Conservation (phyloP, 148 eudicot genomes). For the Limonium bicolor region DNA sequence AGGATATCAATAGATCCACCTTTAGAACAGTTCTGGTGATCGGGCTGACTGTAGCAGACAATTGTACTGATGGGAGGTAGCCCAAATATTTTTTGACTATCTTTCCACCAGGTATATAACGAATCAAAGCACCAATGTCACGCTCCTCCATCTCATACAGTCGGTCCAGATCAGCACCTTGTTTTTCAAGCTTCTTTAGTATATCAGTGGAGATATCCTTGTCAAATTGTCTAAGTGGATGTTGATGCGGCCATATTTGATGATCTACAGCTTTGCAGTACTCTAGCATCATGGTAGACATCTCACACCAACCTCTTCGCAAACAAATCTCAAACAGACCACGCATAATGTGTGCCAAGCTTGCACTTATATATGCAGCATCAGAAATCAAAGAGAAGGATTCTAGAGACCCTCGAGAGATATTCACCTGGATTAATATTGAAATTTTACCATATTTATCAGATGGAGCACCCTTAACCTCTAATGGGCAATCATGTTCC, state of each 20-base stretch:
- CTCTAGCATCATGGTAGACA: slow-evolving; percentile 80
- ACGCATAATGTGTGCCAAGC: slow-evolving; percentile 95
- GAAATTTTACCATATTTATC: slow-evolving; percentile 95
- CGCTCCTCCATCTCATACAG: slow-evolving; percentile 90
- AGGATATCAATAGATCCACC: slow-evolving; percentile 80
- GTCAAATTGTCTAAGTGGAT: slow-evolving; percentile 93
- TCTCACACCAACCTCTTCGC: slow-evolving; percentile 99
- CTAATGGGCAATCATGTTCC: slow-evolving; percentile 72
- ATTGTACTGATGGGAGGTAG: slow-evolving; percentile 60
- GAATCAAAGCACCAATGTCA: slow-evolving; percentile 88
- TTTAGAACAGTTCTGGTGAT: slow-evolving; percentile 97
- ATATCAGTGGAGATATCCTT: slow-evolving; percentile 84
- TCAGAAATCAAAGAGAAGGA: slow-evolving; percentile 89
- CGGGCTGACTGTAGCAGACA: slow-evolving; percentile 95
- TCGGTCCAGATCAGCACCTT: slow-evolving; percentile 74
- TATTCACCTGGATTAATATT: slow-evolving; percentile 84
- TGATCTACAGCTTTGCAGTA: slow-evolving; percentile 99
- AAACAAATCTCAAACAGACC: slow-evolving; percentile 96
- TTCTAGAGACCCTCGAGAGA: slow-evolving; percentile 83
- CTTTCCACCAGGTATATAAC: slow-evolving; percentile 91
- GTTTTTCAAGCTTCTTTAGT: slow-evolving; percentile 91
- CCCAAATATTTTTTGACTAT: slow-evolving; percentile 87
- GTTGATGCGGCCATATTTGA: slow-evolving; percentile 97
- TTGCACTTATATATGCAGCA: slow-evolving; percentile 97
- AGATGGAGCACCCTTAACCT: slow-evolving; percentile 88